Evolutionary conservation across 768 basidiomycete genomes (phyloP), one percentile per base, ranked within the genome.

Genomic region (Tulasnella sp.): DNA sequence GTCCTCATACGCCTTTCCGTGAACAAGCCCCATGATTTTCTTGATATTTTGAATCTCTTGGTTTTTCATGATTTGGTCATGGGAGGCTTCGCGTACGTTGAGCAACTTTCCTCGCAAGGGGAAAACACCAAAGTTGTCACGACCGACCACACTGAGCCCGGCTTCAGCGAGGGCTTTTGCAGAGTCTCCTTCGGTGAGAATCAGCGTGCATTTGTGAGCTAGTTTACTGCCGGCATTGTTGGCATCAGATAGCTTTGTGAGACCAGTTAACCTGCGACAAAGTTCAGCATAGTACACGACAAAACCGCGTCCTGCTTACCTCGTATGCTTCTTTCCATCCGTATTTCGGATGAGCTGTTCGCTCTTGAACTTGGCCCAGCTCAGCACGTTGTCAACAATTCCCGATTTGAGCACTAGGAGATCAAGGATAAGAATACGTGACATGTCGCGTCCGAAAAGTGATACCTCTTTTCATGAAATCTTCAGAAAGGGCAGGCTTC

Each of bases 161-260:
- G 93, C 91, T 25, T 98, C 83, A 8, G 96, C 96, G 36, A 99
- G 76, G 5, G 92, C 83, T 68, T 97, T 97, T 75, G 96, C 96
- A 21, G 96, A 98, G 72, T 98, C 94, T 75, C 96, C 96, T 78
- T 99, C 96, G 0, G 96, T 98, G 3, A 99, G 74, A 58, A 99
- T 99, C 53, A 99, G 79, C 1, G 96, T 98, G 65, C 96, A 98
- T 42, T 83, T 75, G 45, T 77, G 76, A 5, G 80, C 91, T 40
- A 81, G 73, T 63, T 74, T 82, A 5, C 88, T 87, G 7, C 96
- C 96, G 1, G 96, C 96, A 64, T 91, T 93, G 74, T 99, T 98
- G 43, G 96, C 96, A 64, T 99, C 96, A 23, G 92, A 81, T 14
- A 99, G 80, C 67, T 98, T 98, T 40, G 87, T 80, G 67, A 98